Conservation (phyloP, 2,329 filamentous ascomycete genomes). For the Trichoderma cornu-damae region DNA sequence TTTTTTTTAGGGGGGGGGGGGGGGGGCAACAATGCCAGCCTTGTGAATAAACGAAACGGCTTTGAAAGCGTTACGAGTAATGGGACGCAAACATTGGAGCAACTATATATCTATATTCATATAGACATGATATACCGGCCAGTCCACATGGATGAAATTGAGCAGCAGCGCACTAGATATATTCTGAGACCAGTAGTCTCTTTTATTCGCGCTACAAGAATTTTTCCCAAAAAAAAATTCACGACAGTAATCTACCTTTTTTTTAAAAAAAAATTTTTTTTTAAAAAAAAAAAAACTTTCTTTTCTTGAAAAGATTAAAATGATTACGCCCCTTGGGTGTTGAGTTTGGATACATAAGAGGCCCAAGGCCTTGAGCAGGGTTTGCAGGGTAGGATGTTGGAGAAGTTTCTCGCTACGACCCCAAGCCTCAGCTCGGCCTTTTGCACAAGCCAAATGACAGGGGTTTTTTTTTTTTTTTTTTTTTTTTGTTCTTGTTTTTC, state of each 20-base stretch:
- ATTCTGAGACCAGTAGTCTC: too few relatives aligned
- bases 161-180: not conserved
- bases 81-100: not conserved
- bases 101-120: too few relatives aligned
- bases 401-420: too few relatives aligned
- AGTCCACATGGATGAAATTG: not conserved
- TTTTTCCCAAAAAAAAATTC: too few relatives aligned
- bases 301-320: conserved; percentile 9
- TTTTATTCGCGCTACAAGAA: too few relatives aligned
- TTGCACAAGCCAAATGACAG: conserved; percentile 17
- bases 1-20: too few relatives aligned
- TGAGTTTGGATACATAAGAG: conserved; percentile 16
- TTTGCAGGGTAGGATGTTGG: not conserved
- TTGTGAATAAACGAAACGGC: conserved; percentile 27
- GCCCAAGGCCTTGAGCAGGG: not conserved
- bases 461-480: not conserved
- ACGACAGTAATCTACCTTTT: too few relatives aligned
- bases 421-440: not conserved
- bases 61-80: not conserved
- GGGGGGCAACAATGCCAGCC: conserved; percentile 8
- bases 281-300: too few relatives aligned
- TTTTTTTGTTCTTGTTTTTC: too few relatives aligned
- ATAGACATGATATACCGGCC: not conserved
- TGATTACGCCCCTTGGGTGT: conserved; percentile 25
- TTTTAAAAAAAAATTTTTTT: too few relatives aligned